A percentile compares a stretch with the other conserved stretches of the same genome.
These are phyloP conservation scores for Mentha longifolia DNA, from an alignment of 257 asterid genomes.

Conservation along the genomic window DNA sequence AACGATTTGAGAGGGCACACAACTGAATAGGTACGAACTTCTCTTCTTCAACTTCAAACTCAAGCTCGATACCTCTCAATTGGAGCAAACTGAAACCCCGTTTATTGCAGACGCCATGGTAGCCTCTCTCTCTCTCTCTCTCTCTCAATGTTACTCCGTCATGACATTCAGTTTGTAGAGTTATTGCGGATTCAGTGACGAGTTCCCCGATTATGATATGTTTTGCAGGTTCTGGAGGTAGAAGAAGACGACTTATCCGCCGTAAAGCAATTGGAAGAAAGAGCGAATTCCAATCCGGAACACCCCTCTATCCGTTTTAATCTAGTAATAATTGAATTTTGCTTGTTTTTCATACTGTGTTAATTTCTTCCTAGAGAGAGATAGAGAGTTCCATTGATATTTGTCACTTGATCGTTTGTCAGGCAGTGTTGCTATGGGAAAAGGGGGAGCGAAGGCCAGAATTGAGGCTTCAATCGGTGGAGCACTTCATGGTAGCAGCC, in stretches of 20 bases:
- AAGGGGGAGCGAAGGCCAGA: conserved; percentile 53
- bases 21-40: neutral
- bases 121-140: conserved; percentile 18
- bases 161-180: neutral
- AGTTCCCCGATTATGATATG: conserved; percentile 18
- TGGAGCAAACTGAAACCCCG: neutral
- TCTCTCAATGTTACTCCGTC: neutral
- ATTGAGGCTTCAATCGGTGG: conserved; percentile 63
- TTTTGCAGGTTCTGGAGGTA: conserved; percentile 44
- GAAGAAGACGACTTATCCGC: conserved; percentile 37
- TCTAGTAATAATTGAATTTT: conserved; percentile 46
- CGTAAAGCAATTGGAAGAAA: conserved; percentile 51
- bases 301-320: conserved; percentile 66
- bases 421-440: conserved; percentile 83
- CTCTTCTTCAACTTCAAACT: neutral
- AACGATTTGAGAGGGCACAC: neutral
- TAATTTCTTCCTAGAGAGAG: neutral
- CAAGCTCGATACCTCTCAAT: neutral
- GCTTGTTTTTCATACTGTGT: neutral
- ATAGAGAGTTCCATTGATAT: neutral
- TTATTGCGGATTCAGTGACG: neutral
- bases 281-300: conserved; percentile 50
- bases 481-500: conserved; percentile 74
- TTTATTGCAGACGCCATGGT: conserved; percentile 37
- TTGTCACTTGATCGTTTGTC: conserved; percentile 10